phyloP scores from a whole-genome alignment of 352 stramenopile species.

The Elongisporangium undulatum region DNA sequence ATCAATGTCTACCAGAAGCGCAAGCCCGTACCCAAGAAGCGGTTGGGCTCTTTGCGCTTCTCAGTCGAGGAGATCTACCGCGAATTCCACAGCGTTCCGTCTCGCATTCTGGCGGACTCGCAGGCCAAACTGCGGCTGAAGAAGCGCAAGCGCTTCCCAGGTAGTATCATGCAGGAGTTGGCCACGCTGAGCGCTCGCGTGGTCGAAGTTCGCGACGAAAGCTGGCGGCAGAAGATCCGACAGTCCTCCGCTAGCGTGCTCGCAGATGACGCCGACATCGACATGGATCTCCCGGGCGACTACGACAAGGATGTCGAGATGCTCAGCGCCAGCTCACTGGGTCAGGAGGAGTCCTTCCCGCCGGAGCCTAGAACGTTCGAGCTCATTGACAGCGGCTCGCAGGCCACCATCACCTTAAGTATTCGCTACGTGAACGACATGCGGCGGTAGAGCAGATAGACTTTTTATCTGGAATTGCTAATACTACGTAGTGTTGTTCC shows the following conservation, averaged over 20 bases:
- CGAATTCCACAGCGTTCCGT: conserved; percentile 70
- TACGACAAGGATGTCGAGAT: conserved; percentile 62
- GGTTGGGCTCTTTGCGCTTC: conserved; percentile 61
- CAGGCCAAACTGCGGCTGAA: conserved; percentile 75
- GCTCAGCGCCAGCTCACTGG: conserved; percentile 51
- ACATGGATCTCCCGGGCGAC: conserved; percentile 33
- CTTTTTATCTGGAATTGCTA: neutral
- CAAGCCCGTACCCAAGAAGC: conserved; percentile 81
- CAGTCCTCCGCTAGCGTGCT: conserved; percentile 25
- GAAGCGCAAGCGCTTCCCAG: conserved; percentile 67
- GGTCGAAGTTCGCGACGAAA: conserved; percentile 61
- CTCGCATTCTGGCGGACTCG: conserved; percentile 61
- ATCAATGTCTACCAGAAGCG: conserved; percentile 82
- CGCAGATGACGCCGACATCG: neutral
- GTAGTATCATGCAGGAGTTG: conserved; percentile 79
- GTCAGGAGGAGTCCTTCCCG: conserved; percentile 44
- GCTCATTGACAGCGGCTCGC: conserved; percentile 39
- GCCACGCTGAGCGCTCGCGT: conserved; percentile 25
- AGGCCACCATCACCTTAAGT: conserved; percentile 71
- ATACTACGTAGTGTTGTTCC: no score
- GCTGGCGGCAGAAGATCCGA: conserved; percentile 57
- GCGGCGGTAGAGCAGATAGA: conserved; percentile 44
- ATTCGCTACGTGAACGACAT: conserved; percentile 88
- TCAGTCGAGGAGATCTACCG: conserved; percentile 86
- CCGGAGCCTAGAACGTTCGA: conserved; percentile 40